Base-by-base conservation (phyloP, 495 filamentous ascomycete genomes). In the Aspergillus conjunctus region DNA sequence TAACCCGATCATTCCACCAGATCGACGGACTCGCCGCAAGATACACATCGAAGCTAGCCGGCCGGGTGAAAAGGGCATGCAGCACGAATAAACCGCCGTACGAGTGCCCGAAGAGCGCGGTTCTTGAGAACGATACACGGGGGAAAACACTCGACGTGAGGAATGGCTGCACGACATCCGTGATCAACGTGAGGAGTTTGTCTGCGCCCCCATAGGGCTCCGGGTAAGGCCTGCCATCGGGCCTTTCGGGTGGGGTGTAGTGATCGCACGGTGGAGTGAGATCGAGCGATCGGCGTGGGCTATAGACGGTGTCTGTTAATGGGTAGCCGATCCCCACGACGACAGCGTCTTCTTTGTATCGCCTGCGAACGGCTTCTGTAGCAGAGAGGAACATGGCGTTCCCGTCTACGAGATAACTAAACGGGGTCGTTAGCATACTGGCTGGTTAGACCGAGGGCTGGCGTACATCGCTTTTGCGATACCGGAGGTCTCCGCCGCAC, bases 1-100 rank as follows among this genome's bases (percentile, higher is more conserved):
- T 56, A 30, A 62, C 66, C 8, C 53, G 22, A 12, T 66, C 49
- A 49, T 62, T 70, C 65, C 65, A 70, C 68, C 68, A 70, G 17
- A 70, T 67, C 9, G 68, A 70, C 5, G 68, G 68, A 44, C 68
- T 70, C 0, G 65, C 68, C 7, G 65, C 68, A 21, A 70, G 65
- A 53, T 67, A 70, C 1, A 53, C 54, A 33, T 67, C 62, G 31
- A 70, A 70, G 14, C 48, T 51, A 3, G 26, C 14, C 20, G 65
- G 62, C 7, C 39, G 41, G 7, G 62, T 70, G 33, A 66, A 67
- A 4, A 70, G 53, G 0, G 62, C 22, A 46, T 70, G 60, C n/a
- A 70, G 60, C 3, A 48, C 50, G 44, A 70, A 70, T 0, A 70
- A 41, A 0, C 65, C 68, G 14, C 68, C 65, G 41, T 65, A 70